Percentiles rank a stretch among this genome's conserved stretches.
These are phyloP conservation scores for Periconia sp. DNA, from an alignment of 2,329 filamentous ascomycete species.

Conservation along the genomic window DNA sequence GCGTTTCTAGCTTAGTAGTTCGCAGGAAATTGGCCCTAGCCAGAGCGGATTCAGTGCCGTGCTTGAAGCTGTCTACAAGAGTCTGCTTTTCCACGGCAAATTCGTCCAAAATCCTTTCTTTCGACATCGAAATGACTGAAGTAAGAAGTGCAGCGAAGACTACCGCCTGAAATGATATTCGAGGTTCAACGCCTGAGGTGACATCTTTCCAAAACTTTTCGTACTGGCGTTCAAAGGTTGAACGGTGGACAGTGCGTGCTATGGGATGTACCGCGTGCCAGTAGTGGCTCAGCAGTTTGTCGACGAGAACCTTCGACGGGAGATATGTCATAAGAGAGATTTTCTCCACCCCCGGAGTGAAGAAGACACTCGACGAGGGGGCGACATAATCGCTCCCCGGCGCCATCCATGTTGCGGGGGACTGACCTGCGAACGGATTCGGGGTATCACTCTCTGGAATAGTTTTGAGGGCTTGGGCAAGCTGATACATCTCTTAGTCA, in stretches of 20 bases:
- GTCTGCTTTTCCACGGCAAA: conserved; percentile 63
- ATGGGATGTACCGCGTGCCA: conserved; percentile 72
- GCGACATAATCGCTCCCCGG: conserved; percentile 71
- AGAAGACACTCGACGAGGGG: conserved; percentile 71
- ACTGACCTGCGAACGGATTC: conserved; percentile 17
- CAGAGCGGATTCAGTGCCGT: conserved; percentile 71
- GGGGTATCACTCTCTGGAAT: conserved; percentile 23
- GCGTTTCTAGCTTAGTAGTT: conserved; percentile 73
- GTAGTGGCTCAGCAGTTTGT: conserved; percentile 70
- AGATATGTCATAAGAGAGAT: conserved; percentile 64
- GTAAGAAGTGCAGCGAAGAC: conserved; percentile 74
- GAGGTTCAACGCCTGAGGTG: conserved; percentile 64
- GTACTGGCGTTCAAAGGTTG: conserved; percentile 71
- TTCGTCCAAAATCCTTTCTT: conserved; percentile 57
- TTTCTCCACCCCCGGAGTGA: conserved; percentile 57
- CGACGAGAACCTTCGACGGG: conserved; percentile 63
- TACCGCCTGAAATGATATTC: conserved; percentile 69
- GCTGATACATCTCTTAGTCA: conserved; percentile 17
- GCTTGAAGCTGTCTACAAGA: conserved; percentile 61
- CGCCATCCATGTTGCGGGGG: conserved; percentile 59
- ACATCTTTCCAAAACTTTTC: conserved; percentile 69
- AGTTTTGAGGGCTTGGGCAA: conserved; percentile 37
- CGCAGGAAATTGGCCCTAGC: conserved; percentile 73
- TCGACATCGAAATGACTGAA: conserved; percentile 69
- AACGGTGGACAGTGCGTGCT: conserved; percentile 70